Base-by-base conservation (phyloP, 176 grass and related monocot genomes). In the Oryza brachyantha region DNA sequence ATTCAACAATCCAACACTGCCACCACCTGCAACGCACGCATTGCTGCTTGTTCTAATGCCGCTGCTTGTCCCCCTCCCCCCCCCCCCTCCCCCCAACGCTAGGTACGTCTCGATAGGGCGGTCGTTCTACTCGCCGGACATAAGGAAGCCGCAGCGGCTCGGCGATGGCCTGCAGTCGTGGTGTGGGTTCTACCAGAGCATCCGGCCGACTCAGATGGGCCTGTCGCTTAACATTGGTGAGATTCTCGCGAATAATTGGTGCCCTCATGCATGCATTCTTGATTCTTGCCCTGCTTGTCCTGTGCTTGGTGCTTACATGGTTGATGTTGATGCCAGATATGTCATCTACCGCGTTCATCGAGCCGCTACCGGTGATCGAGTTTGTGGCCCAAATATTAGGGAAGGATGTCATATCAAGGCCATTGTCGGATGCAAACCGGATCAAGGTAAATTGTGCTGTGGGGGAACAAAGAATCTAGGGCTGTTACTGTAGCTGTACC, bases 161-260 rank as follows among this genome's bases (percentile, higher is more conserved):
- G 90, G 93, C 8, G 93, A 97, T 8, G 93, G 93, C 42, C 89
- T 97, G 45, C 90, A 97, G 68, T 97, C 93, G 4, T 97, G 93
- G 93, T 88, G 90, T 64, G 93, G 93, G 58, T 97, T 97, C 84
- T 97, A 97, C 82, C 93, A 97, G 85, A 97, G 93, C 86, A 90
- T 97, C 68, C 83, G 93, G 57, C 90, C 93, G 31, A 97, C 90
- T 3, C 93, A 97, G 84, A 97, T 97, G 93, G 93, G 93, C 26
- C 77, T 97, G 50, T 97, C 93, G 29, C 88, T 97, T 6, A 97
- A 97, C 87, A 97, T 97, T 41, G 93, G 93, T 91, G 74, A 89
- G 87, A 75, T 38, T 28, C 64, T 77, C 61, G 29, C 21, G 58
- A 77, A 84, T 65, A 78, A 78, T 36, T 91, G 55, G 58, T 81